phyloP scores from a whole-genome alignment of 1,284 basidiomycete genomes.

The Stereum hirsutum region DNA sequence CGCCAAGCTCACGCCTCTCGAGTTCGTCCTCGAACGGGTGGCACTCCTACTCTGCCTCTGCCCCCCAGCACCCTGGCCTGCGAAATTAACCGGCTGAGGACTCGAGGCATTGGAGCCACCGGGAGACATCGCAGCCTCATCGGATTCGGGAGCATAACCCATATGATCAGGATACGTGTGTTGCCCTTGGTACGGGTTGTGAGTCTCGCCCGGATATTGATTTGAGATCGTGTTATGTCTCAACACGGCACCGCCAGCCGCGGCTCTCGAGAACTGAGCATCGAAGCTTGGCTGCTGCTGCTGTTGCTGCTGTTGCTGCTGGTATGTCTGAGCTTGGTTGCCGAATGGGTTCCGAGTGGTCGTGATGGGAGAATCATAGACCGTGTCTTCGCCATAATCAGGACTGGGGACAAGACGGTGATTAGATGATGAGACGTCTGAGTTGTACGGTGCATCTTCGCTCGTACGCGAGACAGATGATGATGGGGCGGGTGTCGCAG shows the following conservation, averaged over 20 bases:
- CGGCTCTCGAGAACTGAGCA: conserved; percentile 31
- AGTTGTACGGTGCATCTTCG: conserved; percentile 55
- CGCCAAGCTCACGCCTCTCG: conserved; percentile 60
- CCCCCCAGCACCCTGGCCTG: no score
- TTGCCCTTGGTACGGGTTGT: conserved; percentile 38
- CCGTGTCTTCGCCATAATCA: conserved; percentile 28
- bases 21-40: conserved; percentile 17
- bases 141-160: conserved; percentile 25
- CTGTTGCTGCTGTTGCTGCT: no score
- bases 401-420: conserved; percentile 48
- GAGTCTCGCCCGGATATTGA: conserved; percentile 40
- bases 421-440: conserved; percentile 42
- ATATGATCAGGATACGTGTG: conserved; percentile 30
- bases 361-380: conserved; percentile 17
- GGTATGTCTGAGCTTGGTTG: no score
- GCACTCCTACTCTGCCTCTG: no score
- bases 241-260: conserved; percentile 28
- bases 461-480: conserved; percentile 45
- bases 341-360: no score
- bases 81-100: conserved; percentile 6
- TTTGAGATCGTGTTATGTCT: conserved; percentile 28
- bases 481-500: conserved; percentile 33
- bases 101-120: conserved; percentile 4
- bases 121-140: conserved; percentile 18
- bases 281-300: conserved; percentile 29